Conservation (phyloP, 2,329 filamentous ascomycete genomes). For the Cordyceps cicadae region DNA sequence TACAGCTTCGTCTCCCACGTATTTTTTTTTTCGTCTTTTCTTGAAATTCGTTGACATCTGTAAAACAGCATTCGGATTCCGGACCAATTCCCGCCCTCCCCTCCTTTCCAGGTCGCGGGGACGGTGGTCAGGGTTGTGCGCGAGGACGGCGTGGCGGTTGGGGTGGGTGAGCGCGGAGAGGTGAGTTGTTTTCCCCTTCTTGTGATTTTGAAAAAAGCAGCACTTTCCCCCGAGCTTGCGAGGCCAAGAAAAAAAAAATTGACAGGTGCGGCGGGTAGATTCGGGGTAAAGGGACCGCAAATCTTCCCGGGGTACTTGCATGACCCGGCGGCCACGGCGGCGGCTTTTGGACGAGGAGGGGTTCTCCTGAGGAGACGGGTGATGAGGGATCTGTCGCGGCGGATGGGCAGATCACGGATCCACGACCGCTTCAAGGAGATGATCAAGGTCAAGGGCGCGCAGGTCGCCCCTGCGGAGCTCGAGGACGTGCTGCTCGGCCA, state of each 20-base stretch:
- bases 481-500: slow-evolving; percentile 73
- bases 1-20: not conserved
- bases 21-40: too few relatives aligned
- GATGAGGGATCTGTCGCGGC: slow-evolving; percentile 67
- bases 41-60: not conserved
- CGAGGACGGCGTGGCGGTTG: slow-evolving; percentile 49
- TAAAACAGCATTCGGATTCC: not conserved
- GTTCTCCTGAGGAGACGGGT: slow-evolving; percentile 71
- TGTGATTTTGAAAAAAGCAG: not conserved
- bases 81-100: not conserved
- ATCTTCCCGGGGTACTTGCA: slow-evolving; percentile 71
- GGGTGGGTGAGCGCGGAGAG: slow-evolving; percentile 60
- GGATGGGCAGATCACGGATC: slow-evolving; percentile 66
- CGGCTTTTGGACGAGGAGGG: slow-evolving; percentile 60
- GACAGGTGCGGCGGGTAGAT: slow-evolving; percentile 28
- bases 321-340: slow-evolving; percentile 66
- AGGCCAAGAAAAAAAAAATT: not conserved
- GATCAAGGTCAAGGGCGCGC: slow-evolving; percentile 57
- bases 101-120: slow-evolving; percentile 28
- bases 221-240: too few relatives aligned
- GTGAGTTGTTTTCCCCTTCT: not conserved
- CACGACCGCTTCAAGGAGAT: slow-evolving; percentile 56
- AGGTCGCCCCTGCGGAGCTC: slow-evolving; percentile 77
- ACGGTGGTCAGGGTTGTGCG: slow-evolving; percentile 67
- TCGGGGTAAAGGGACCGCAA: slow-evolving; percentile 62